Evolutionary conservation across 352 stramenopile species (phyloP).

Genomic region (Phytophthora tubulina): DNA sequence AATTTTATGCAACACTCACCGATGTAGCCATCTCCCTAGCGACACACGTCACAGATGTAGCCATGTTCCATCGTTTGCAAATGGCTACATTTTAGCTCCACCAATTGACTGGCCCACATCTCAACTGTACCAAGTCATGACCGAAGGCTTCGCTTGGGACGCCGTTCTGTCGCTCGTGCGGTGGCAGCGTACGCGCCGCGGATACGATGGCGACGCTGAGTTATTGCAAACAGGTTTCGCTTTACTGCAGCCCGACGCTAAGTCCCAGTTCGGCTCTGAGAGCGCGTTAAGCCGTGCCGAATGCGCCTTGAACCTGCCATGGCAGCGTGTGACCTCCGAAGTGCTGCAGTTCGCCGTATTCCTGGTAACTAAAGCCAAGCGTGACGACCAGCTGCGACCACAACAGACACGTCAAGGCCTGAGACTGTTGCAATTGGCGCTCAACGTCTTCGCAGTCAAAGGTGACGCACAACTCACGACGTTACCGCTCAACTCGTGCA

Average conservation of each 20-base stretch:
- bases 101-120: constrained; percentile 33
- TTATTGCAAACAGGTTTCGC: constrained; percentile 51
- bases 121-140: constrained; percentile 21
- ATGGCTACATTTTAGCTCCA: constrained; percentile 2
- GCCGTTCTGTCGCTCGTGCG: constrained; percentile 70
- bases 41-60: constrained; percentile 21
- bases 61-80: constrained; percentile 22
- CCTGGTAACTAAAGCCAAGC: constrained; percentile 65
- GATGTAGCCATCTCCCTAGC: no score
- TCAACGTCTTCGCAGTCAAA: constrained; percentile 53
- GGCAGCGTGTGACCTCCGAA: constrained; percentile 66
- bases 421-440: constrained; percentile 62
- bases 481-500: constrained; percentile 75
- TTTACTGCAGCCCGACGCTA: constrained; percentile 39
- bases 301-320: constrained; percentile 63
- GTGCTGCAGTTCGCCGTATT: constrained; percentile 76
- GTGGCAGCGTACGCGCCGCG: constrained; percentile 67
- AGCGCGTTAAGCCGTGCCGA: constrained; percentile 47
- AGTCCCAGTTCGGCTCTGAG: constrained; percentile 24
- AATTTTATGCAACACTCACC: constrained; percentile 19
- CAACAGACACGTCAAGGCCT: constrained; percentile 56
- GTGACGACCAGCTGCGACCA: constrained; percentile 37
- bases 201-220: constrained; percentile 58
- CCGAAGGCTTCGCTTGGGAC: constrained; percentile 43
- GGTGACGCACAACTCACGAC: constrained; percentile 52